These are phyloP conservation scores for Litsea cubeba DNA, from an alignment of 164 flowering plant species.

Conservation along the genomic window DNA sequence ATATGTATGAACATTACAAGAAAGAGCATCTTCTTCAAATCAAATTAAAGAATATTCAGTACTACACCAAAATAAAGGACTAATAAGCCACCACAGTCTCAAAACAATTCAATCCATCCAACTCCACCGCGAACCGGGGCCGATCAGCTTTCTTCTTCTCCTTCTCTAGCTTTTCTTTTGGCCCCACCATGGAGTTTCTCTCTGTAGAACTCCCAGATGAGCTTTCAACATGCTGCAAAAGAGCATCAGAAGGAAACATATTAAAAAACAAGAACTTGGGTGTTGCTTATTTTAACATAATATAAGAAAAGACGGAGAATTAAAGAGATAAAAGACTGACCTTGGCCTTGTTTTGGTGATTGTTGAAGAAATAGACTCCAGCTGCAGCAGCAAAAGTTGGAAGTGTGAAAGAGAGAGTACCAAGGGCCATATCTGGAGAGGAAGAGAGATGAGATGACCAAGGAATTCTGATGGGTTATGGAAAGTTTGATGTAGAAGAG, in stretches of 20 bases:
- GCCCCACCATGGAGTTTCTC: not conserved
- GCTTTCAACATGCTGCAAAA: slow-evolving; percentile 12
- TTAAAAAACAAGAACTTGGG: not conserved
- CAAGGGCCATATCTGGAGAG: slow-evolving; percentile 9
- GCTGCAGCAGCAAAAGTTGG: slow-evolving; percentile 29
- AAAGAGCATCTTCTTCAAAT: not conserved
- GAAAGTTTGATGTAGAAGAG: not conserved
- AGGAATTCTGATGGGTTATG: not conserved
- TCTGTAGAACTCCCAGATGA: not conserved
- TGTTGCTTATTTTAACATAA: not conserved
- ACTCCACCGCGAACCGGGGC: slow-evolving; percentile 34
- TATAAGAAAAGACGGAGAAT: not conserved
- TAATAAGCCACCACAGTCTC: slow-evolving; percentile 30
- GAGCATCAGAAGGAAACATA: not conserved
- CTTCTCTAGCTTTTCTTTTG: slow-evolving; percentile 1
- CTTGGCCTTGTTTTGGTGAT: slow-evolving; percentile 14
- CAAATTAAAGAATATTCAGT: slow-evolving; percentile 1
- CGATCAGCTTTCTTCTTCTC: slow-evolving; percentile 7
- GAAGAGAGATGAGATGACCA: not conserved
- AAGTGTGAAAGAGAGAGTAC: slow-evolving; percentile 14
- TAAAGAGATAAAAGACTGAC: slow-evolving; percentile 2
- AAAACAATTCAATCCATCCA: slow-evolving; percentile 42
- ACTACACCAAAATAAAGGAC: not conserved
- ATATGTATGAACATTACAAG: not conserved
- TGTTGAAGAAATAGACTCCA: slow-evolving; percentile 24